Conservation (phyloP, 2,329 filamentous ascomycete genomes). For the Lachnellula suecica region DNA sequence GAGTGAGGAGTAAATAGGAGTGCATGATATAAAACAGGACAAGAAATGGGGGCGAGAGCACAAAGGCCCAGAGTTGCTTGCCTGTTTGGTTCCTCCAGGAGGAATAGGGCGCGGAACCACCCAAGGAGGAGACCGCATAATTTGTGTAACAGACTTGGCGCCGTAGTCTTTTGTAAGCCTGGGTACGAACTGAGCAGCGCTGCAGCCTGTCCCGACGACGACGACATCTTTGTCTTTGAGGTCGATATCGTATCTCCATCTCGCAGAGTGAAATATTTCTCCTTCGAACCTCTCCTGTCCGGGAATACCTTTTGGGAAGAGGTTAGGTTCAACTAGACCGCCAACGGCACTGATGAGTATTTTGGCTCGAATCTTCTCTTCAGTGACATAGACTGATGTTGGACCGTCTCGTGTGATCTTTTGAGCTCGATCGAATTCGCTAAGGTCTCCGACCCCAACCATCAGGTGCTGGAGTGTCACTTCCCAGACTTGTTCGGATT, state of each 20-base stretch:
- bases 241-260: constrained; percentile 53
- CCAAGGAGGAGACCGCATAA: constrained; percentile 60
- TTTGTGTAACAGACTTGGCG: constrained; percentile 56
- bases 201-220: constrained; percentile 58
- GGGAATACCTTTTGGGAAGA: constrained; percentile 47
- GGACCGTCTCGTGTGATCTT: constrained; percentile 43
- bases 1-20: no score
- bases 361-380: constrained; percentile 52
- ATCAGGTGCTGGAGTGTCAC: constrained; percentile 49
- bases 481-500: constrained; percentile 54
- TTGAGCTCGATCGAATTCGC: constrained; percentile 43
- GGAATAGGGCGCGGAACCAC: constrained; percentile 42
- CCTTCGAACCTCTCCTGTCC: constrained; percentile 54
- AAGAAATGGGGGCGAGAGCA: no score
- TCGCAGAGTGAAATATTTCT: constrained; percentile 55
- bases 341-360: constrained; percentile 55
- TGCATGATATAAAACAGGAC: no score
- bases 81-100: constrained; percentile 37
- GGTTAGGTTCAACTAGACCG: constrained; percentile 53
- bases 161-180: constrained; percentile 41
- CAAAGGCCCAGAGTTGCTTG: no score
- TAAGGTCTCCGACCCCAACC: constrained; percentile 53
- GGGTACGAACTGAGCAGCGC: constrained; percentile 56
- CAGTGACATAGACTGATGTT: constrained; percentile 46
- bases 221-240: constrained; percentile 54